These are phyloP conservation scores for Panus rudis DNA, from an alignment of 768 basidiomycete species.

Conservation along the genomic window DNA sequence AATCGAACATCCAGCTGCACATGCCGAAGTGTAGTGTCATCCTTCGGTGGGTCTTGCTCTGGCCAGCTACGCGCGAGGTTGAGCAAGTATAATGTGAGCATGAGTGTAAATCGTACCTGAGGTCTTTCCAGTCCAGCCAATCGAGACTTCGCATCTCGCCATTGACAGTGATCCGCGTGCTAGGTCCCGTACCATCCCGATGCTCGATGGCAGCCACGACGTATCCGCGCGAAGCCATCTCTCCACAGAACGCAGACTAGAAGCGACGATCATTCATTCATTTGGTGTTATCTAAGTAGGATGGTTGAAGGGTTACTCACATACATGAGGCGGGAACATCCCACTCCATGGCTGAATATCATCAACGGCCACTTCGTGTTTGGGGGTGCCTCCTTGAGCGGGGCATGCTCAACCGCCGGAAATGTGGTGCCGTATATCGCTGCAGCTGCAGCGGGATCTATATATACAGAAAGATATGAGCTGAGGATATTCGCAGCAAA, in stretches of 20 bases:
- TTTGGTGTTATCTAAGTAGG: not conserved
- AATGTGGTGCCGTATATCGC: constrained; percentile 27
- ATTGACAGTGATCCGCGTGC: constrained; percentile 14
- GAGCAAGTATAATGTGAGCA: not conserved
- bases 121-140: constrained; percentile 25
- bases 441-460: constrained; percentile 20
- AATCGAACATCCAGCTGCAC: constrained; percentile 30
- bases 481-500: no score
- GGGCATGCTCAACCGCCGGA: constrained; percentile 22
- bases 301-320: not conserved
- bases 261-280: not conserved
- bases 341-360: constrained; percentile 41
- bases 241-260: constrained; percentile 32
- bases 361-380: constrained; percentile 30
- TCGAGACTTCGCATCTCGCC: constrained; percentile 20
- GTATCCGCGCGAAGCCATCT: constrained; percentile 38
- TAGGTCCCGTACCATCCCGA: constrained; percentile 39
- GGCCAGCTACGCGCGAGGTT: constrained; percentile 16
- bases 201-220: constrained; percentile 41
- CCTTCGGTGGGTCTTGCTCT: constrained; percentile 26
- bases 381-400: constrained; percentile 13
- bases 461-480: not conserved
- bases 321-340: constrained; percentile 35
- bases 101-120: constrained; percentile 13
- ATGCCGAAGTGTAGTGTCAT: constrained; percentile 23